Conservation (phyloP, 1,284 basidiomycete species). For the Hypsizygus ulmarius region DNA sequence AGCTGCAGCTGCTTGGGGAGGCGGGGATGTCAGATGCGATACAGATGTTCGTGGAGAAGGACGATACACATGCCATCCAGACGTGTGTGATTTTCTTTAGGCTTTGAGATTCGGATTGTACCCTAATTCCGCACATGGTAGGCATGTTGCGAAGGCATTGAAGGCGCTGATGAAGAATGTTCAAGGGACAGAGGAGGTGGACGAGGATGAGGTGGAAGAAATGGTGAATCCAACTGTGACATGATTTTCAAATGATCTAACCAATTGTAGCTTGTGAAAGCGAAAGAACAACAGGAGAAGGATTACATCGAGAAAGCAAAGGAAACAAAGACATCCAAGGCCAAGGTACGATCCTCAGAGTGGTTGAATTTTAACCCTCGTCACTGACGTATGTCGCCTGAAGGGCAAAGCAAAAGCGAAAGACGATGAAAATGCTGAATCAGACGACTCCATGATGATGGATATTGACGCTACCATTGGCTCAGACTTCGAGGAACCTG, state of each 20-base stretch:
- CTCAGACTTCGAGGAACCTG: conserved; percentile 54
- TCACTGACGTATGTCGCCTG: conserved; percentile 15
- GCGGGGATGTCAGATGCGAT: conserved; percentile 89
- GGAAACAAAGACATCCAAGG: conserved; percentile 33
- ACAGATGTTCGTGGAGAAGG: conserved; percentile 92
- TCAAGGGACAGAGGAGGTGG: conserved; percentile 57
- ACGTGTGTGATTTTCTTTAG: conserved; percentile 49
- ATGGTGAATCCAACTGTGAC: conserved; percentile 44
- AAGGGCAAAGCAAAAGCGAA: conserved; percentile 47
- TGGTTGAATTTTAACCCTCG: not conserved
- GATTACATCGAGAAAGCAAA: conserved; percentile 50
- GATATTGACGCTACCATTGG: conserved; percentile 50
- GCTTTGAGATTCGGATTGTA: not conserved
- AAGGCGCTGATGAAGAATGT: conserved; percentile 66
- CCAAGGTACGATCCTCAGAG: conserved; percentile 28
- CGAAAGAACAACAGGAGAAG: conserved; percentile 64
- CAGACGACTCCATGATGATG: conserved; percentile 81
- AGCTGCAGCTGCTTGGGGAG: conserved; percentile 84
- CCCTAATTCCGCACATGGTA: conserved; percentile 27
- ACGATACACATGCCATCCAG: conserved; percentile 88
- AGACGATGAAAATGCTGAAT: conserved; percentile 49
- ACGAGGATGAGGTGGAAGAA: conserved; percentile 74
- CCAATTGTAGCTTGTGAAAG: conserved; percentile 53
- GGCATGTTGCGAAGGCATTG: conserved; percentile 68
- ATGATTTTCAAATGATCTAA: not conserved